Base-by-base conservation (phyloP, 1,284 basidiomycete species). In the Singerocomus inundabilis region DNA sequence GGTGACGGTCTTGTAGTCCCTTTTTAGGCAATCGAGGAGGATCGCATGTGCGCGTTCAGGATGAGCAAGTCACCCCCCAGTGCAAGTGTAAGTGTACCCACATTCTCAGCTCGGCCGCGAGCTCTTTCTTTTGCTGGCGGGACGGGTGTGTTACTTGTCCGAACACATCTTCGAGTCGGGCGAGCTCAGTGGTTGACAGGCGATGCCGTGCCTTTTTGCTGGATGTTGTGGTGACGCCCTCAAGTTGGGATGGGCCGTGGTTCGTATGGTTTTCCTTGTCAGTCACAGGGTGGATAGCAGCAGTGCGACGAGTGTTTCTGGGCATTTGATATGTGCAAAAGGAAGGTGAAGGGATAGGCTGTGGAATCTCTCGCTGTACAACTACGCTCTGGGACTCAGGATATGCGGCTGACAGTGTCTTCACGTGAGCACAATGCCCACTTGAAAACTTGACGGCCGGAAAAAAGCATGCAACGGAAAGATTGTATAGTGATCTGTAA, bases 1-100 rank as follows among this genome's bases (percentile, higher is more conserved):
- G 46, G 73, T 77, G 52, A 78, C 60, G 9, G 76, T 73, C 63
- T 77, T 78, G 58, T 76, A 59, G 44, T 76, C 72, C 66, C 51
- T n/a, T n/a, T 54, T 21, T 28, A 6, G 25, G n/a, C 41, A 15
- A 30, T 13, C 41, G n/a, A n/a, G n/a, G n/a, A n/a, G n/a, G n/a
- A n/a, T n/a, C n/a, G n/a, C n/a, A n/a, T 5, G 10, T n/a, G 25
- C 24, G 28, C 3, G 24, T 16, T 16, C 34, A 15, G 18, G 39
- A 53, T 32, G 32, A 31, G 26, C 8, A 10, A 10, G n/a, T n/a
- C 18, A 37, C 26, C 4, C 10, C 9, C 4, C 3, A 12, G n/a
- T n/a, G 33, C 8, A 16, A 35, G 49, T 24, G 25, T 24, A 28
- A 33, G 8, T 16, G 12, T 44, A 57, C 75, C 59, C 63, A 76